A percentile compares a stretch with the other conserved stretches of the same genome.
Evolutionary conservation across 2,329 filamentous ascomycete species (phyloP).

Genomic region (Aspergillus sergii): DNA sequence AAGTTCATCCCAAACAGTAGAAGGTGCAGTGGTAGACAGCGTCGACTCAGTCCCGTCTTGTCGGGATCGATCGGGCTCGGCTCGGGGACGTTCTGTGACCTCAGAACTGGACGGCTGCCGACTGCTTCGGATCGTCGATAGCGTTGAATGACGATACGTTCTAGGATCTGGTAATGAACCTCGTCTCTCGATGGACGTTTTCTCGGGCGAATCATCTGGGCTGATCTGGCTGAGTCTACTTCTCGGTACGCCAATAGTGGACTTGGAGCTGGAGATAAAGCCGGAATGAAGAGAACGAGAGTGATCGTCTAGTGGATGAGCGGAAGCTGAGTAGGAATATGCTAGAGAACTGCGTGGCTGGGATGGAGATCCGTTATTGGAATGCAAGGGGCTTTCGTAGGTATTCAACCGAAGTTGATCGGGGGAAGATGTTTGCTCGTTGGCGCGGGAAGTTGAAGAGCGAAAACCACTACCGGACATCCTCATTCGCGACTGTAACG

Average conservation of each 20-base stretch:
- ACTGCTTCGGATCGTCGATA: constrained; percentile 39
- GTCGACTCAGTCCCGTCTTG: constrained; percentile 80
- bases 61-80: constrained; percentile 38
- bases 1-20: constrained; percentile 95
- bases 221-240: constrained; percentile 40
- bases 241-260: constrained; percentile 38
- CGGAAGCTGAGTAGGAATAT: constrained; percentile 35
- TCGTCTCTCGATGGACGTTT: constrained; percentile 32
- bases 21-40: constrained; percentile 82
- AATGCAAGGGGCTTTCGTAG: constrained; percentile 38
- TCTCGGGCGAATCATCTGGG: constrained; percentile 37
- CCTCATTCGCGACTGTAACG: constrained; percentile 39
- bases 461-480: constrained; percentile 38
- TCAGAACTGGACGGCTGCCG: constrained; percentile 40
- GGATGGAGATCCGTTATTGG: constrained; percentile 36
- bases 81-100: constrained; percentile 35
- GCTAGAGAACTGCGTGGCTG: constrained; percentile 29
- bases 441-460: constrained; percentile 34
- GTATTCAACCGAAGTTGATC: constrained; percentile 37
- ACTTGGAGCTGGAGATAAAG: constrained; percentile 37
- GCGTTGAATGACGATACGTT: constrained; percentile 35
- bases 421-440: constrained; percentile 41
- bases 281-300: constrained; percentile 37
- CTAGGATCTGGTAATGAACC: constrained; percentile 38
- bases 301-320: constrained; percentile 43